Base-by-base conservation (phyloP, 805 yeast species). In the Metschnikowia colocasiae region DNA sequence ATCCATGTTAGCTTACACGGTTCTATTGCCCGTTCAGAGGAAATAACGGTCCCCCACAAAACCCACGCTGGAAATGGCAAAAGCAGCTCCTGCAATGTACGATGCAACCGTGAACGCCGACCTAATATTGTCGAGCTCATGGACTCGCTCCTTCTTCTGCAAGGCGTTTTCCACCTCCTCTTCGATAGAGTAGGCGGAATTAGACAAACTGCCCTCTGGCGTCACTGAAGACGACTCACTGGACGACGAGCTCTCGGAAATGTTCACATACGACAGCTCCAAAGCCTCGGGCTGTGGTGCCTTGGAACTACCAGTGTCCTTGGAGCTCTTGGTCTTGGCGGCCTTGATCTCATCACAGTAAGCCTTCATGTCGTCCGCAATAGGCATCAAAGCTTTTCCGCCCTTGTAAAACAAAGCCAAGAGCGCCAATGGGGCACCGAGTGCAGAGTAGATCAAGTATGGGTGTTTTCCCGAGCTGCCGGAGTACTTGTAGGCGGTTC, bases 381-480 rank as follows among this genome's bases (percentile, higher is more conserved):
- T 40, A n/a, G 40, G 34, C 33, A 42, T 9, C 46, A 40, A 20
- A 3, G 36, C 23, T 22, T 40, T 29, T 7, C 53, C 53, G 22
- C 55, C 49, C 19, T 47, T 47, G 41, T 37, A 47, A 33, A 38
- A 51, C 38, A 50, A 49, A 2, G 46, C 46, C 10, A 42, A 42
- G 16, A 55, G 53, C 8, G 80, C 69, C 31, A 70, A 37, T 8
- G 81, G 79, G 27, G 74, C 74, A n/a, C 80, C 78, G 6, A 78
- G 42, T n/a, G 83, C 74, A 40, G 85, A 72, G 61, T 86, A 86
- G 12, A 86, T 59, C 59, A 86, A 73, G 61, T 85, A 86, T 18
- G 94, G 94, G 64, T 86, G 95, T 62, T 79, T 79, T 47, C 75
- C 81, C 31, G 68, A 60, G 4, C 63, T 54, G 18, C 87, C 80